Percentiles rank a stretch among this genome's conserved stretches.
These are phyloP conservation scores for Phytophthora tubulina DNA, from an alignment of 352 stramenopile genomes.

Conservation along the genomic window DNA sequence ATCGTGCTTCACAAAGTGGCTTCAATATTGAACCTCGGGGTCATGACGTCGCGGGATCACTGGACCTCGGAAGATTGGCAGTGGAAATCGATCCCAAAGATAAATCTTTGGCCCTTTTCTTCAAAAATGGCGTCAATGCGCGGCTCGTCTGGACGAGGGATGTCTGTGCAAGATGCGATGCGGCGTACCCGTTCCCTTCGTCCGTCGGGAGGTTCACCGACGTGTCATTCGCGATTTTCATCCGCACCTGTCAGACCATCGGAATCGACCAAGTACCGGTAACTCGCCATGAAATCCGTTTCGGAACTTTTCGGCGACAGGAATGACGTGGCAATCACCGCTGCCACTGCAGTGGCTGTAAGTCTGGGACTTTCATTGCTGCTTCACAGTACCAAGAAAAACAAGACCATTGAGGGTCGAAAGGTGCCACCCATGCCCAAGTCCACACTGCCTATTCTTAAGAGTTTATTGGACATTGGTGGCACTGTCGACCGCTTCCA, in stretches of 20 bases:
- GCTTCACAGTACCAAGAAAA: conserved; percentile 32
- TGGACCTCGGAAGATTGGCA: no score
- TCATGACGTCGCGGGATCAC: no score
- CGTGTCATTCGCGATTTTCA: conserved; percentile 26
- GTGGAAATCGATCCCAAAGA: conserved; percentile 7
- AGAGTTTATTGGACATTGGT: conserved; percentile 43
- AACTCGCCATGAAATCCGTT: conserved; percentile 30
- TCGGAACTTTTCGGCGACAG: conserved; percentile 23
- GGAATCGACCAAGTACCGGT: conserved; percentile 14
- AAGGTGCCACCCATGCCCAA: conserved; percentile 37
- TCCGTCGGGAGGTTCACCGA: neutral
- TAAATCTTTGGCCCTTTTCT: conserved; percentile 19
- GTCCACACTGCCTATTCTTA: conserved; percentile 47
- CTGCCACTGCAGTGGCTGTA: conserved; percentile 27
- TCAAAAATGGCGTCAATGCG: conserved; percentile 2
- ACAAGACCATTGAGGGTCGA: conserved; percentile 24
- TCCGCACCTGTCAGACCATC: conserved; percentile 12
- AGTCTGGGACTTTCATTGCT: conserved; percentile 39
- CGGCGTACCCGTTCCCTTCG: conserved; percentile 2
- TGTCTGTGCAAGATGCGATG: conserved; percentile 1
- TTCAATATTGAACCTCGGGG: neutral
- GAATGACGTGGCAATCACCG: conserved; percentile 23
- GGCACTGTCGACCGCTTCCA: conserved; percentile 46
- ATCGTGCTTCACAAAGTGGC: conserved; percentile 1
- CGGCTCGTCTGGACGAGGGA: conserved; percentile 4